These are phyloP conservation scores for Tremella yokohamensis DNA, from an alignment of 768 basidiomycete species.

Conservation along the genomic window DNA sequence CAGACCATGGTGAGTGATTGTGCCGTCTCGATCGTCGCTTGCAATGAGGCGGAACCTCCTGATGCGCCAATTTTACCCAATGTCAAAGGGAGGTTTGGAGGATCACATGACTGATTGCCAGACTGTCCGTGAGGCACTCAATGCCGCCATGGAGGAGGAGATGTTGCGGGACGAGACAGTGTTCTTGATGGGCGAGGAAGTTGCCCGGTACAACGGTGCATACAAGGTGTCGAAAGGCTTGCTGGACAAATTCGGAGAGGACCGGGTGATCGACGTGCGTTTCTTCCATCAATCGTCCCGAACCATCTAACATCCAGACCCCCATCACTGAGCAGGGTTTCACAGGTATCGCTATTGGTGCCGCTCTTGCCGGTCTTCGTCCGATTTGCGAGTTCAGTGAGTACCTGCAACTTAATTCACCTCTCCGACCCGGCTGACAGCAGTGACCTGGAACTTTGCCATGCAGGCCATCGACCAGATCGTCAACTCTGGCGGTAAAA, in stretches of 20 bases:
- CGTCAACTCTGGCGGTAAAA: constrained; percentile 99
- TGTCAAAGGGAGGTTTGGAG: constrained; percentile 4
- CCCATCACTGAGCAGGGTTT: constrained; percentile 90
- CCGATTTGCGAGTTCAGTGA: constrained; percentile 93
- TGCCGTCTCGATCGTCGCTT: constrained; percentile 1
- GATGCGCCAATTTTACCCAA: background rate
- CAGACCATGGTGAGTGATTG: constrained; percentile 39
- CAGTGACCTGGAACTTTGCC: constrained; percentile 97
- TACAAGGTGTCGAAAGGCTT: constrained; percentile 86
- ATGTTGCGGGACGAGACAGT: constrained; percentile 94
- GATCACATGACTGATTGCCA: constrained; percentile 15
- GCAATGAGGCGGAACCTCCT: background rate
- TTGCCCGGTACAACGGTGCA: constrained; percentile 82
- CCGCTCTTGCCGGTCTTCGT: constrained; percentile 87
- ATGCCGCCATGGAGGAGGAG: constrained; percentile 98
- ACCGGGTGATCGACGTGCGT: constrained; percentile 81
- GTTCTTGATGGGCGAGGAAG: constrained; percentile 94
- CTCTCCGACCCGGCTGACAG: background rate
- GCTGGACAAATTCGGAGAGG: constrained; percentile 98
- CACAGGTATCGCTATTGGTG: constrained; percentile 90
- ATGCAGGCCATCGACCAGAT: constrained; percentile 99
- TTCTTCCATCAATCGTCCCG: background rate
- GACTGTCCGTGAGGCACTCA: constrained; percentile 98
- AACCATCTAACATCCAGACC: constrained; percentile 18
- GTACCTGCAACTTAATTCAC: constrained; percentile 14